Evolutionary conservation across 225 moss, liverwort and hornwort genomes (phyloP), one percentile per base, ranked within the genome.

Genomic region (Pseudisothecium myosuroides): DNA sequence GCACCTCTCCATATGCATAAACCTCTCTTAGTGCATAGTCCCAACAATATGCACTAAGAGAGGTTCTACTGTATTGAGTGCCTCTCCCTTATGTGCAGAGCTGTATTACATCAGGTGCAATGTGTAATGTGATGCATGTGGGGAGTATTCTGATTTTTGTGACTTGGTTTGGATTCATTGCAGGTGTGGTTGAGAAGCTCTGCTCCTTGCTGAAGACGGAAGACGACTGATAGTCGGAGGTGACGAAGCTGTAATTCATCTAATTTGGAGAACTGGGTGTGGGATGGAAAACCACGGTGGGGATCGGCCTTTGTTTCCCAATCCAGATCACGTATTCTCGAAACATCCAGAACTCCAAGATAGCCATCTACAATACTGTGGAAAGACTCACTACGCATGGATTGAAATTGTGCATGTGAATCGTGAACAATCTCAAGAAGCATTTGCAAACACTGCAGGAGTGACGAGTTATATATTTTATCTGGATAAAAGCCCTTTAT

Each of bases 291-390:
- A 65, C 61, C 37, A 85, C 19, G 60, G 81, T 29, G 91, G 61
- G 11, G 85, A 90, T 43, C 92, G 95, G 88, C 96, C 96, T 12
- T 87, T 98, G 62, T 90, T 77, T 37, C 32, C 23, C 6, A 15
- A 54, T 54, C 36, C 77, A 77, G 4, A 26, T 36, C 77, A 22
- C 50, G 34, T 76, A 12, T 34, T 64, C 19, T 37, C 67, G 8
- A 37, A 37, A 37, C 67, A 52, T 36, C 66, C 32, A 47, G 45
- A 82, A 43, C 14, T 16, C 16, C 23, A 61, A 62, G n/a, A 50
- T 50, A 49, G n/a, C 37, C 49, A 49, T 19, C 74, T 18, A 37
- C 43, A 62, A 43, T 45, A 37, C 47, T 27, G n/a, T 29, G 62
- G 37, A 62, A n/a, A 59, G 19, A 29, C 28, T 47, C 72, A 26